A percentile compares a stretch with the other conserved stretches of the same genome.
Evolutionary conservation across 2,329 filamentous ascomycete species (phyloP).

Genomic region (Talaromyces sp.): DNA sequence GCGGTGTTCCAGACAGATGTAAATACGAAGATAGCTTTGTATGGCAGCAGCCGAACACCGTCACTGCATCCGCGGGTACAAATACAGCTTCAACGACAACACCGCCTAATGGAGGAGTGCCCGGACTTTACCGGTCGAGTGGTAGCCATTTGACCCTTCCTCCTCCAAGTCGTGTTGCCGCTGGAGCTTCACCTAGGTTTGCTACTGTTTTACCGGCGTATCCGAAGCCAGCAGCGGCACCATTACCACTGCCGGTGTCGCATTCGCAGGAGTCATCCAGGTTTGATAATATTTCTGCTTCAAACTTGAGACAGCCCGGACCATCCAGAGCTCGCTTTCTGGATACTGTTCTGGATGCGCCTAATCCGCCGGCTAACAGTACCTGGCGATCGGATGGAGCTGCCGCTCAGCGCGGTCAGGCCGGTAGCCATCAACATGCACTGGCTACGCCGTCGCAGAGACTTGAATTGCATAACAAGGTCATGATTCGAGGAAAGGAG

Average conservation of each 20-base stretch:
- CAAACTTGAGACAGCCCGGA: slow-evolving; percentile 4
- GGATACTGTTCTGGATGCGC: slow-evolving; percentile 18
- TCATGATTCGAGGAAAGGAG: slow-evolving; percentile 38
- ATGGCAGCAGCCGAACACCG: slow-evolving; percentile 38
- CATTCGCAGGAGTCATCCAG: background rate
- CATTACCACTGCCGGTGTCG: background rate
- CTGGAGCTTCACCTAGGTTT: slow-evolving; percentile 6
- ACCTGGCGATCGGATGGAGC: slow-evolving; percentile 1
- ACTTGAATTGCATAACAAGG: slow-evolving; percentile 32
- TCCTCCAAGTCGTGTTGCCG: slow-evolving; percentile 8
- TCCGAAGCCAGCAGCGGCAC: background rate
- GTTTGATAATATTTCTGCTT: background rate
- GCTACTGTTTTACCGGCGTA: slow-evolving; percentile 3
- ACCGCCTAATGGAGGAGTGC: background rate
- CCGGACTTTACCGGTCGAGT: background rate
- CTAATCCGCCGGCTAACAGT: slow-evolving; percentile 8
- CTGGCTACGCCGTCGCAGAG: slow-evolving; percentile 30
- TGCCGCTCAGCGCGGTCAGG: background rate
- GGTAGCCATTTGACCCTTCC: slow-evolving; percentile 11
- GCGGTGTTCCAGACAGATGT: slow-evolving; percentile 34
- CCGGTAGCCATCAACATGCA: slow-evolving; percentile 20
- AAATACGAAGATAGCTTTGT: slow-evolving; percentile 42
- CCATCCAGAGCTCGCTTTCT: slow-evolving; percentile 14
- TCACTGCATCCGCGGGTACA: slow-evolving; percentile 22
- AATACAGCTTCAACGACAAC: background rate